These are phyloP conservation scores for Ogataea nakhonphanomensis DNA, from an alignment of 805 yeast genomes.

Conservation along the genomic window DNA sequence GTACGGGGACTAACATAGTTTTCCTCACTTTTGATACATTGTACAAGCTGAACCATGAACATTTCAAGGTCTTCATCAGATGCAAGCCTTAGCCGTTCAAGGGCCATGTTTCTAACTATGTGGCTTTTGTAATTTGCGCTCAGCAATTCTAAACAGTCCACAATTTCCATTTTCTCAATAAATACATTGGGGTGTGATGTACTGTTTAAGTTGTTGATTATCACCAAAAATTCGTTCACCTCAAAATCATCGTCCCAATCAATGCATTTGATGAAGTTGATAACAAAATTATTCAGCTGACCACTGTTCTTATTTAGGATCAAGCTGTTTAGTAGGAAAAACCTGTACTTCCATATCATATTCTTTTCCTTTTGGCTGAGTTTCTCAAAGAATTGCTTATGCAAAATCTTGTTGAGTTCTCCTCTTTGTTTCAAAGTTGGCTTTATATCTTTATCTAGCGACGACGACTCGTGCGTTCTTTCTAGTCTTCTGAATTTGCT, in stretches of 20 bases:
- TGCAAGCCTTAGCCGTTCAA: conserved; percentile 74
- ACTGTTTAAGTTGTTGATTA: conserved; percentile 31
- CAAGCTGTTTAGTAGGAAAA: conserved; percentile 62
- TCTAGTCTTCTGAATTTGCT: conserved; percentile 80
- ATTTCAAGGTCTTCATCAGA: conserved; percentile 75
- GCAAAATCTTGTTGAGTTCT: conserved; percentile 63
- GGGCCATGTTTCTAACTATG: conserved; percentile 82
- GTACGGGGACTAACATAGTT: conserved; percentile 24
- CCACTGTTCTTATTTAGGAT: conserved; percentile 31
- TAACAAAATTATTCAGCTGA: conserved; percentile 35
- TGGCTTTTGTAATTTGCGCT: conserved; percentile 74
- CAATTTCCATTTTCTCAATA: conserved; percentile 32
- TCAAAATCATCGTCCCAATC: conserved; percentile 86
- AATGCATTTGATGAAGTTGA: conserved; percentile 78
- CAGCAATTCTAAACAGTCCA: conserved; percentile 62
- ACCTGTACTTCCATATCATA: conserved; percentile 86
- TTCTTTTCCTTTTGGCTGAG: conserved; percentile 81
- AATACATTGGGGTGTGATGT: conserved; percentile 27
- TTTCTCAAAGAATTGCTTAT: conserved; percentile 80
- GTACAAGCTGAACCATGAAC: conserved; percentile 85
- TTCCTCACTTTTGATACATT: conserved; percentile 79
- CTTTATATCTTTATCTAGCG: conserved; percentile 78
- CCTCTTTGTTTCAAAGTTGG: conserved; percentile 84
- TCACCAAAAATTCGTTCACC: conserved; percentile 63
- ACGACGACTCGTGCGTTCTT: conserved; percentile 73